A percentile compares a stretch with the other conserved stretches of the same genome.
phyloP scores from a whole-genome alignment of 2,329 filamentous ascomycete species.

The Thelonectria olida region DNA sequence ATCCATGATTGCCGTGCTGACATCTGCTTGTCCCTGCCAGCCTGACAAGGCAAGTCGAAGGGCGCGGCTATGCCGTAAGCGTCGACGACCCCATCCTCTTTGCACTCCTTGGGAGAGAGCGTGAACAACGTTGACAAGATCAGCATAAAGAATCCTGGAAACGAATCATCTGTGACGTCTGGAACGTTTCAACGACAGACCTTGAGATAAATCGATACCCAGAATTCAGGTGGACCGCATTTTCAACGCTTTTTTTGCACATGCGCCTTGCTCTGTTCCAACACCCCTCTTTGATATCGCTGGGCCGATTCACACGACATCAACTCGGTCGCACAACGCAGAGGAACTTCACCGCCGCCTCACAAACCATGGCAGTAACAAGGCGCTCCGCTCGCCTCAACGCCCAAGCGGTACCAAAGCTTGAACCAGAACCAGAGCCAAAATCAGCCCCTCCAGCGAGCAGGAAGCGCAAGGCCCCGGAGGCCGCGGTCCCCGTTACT shows the following conservation, averaged over 20 bases:
- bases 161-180: background rate
- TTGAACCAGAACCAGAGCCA: conserved; percentile 28
- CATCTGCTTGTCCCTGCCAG: background rate
- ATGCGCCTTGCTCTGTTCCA: conserved; percentile 26
- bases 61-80: conserved; percentile 10
- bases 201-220: background rate
- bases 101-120: background rate
- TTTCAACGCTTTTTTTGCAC: conserved; percentile 3
- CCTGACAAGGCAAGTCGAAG: conserved; percentile 4
- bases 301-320: conserved; percentile 21
- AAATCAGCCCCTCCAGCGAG: conserved; percentile 32
- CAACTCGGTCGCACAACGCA: background rate
- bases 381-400: conserved; percentile 54
- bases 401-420: conserved; percentile 28
- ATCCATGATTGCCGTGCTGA: background rate
- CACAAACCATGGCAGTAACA: conserved; percentile 43
- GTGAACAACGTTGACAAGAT: conserved; percentile 10
- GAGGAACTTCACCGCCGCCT: conserved; percentile 18
- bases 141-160: background rate
- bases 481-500: conserved; percentile 38
- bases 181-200: background rate
- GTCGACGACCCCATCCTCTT: background rate
- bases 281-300: background rate
- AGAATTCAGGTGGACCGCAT: background rate
- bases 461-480: conserved; percentile 49